Base-by-base conservation (phyloP, 2,329 filamentous ascomycete species). In the Lasiodiplodia hormozganensis region DNA sequence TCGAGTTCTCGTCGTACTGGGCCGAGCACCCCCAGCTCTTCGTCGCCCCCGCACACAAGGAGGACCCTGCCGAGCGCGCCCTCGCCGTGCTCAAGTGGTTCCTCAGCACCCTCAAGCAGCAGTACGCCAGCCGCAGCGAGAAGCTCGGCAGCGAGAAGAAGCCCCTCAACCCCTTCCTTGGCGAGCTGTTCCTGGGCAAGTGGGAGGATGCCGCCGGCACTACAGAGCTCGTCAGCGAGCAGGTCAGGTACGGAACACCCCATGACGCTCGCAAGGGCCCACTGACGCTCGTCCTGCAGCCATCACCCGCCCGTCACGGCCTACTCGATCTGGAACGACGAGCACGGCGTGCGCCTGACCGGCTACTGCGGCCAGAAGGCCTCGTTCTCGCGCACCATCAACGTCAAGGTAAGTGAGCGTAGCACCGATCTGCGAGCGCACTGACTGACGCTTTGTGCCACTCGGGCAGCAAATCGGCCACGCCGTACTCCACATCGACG, bases 281-380 rank as follows among this genome's bases (percentile, higher is more conserved):
- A 40, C 53, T 67, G 36, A 67, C 47, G 12, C 38, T 14, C 14
- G 18, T 56, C 38, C 1, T 40, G 49, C 69, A 88, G 86, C 77
- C 95, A 98, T 80, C 96, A 99, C 78, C 95, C 95, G 65, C 95
- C 96, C 2, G 93, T 94, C 43, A 99, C 95, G 1, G 96, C 95
- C 53, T 99, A 98, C 83, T 91, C 89, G 77, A 97, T 98, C 78
- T 90, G 89, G 81, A 98, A 99, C 81, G 84, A 91, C 71, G 88
- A 93, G 76, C 89, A 96, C 70, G 93, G 94, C 69, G 89, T 98
- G 62, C 81, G 86, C 74, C 79, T 90, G 25, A 85, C 89, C 83
- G 95, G 95, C 65, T 97, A 97, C 83, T 97, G 98, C 76, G 95
- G 92, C 18, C 96, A 98, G 78, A 98, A 97, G 80, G 94, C 95